Base-by-base conservation (phyloP, 2,329 filamentous ascomycete genomes). In the Cercospora sp. region DNA sequence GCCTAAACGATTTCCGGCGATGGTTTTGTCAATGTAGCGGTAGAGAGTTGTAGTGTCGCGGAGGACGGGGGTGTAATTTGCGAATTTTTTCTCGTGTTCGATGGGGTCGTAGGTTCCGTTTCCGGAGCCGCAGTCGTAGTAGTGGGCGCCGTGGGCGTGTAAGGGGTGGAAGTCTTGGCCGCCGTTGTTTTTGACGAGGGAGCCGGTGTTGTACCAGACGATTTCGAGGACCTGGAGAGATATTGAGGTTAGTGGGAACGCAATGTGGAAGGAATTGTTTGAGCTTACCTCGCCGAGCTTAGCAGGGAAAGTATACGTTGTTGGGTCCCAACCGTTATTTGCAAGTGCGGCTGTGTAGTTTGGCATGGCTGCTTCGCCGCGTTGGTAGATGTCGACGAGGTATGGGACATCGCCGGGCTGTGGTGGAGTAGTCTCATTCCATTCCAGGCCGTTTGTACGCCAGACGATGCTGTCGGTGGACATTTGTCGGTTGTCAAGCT, bases 11-110 rank as follows among this genome's bases (percentile, higher is more conserved):
- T 79, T 74, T 3, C 82, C 78, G 0, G 82, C 75, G 2, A 70
- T 70, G 0, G 81, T 83, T 26, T 80, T 80, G 3, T 77, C 70
- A 0, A 76, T 77, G 70, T 89, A 90, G 1, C 84, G 78, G 70
- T 88, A 87, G 3, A 90, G 78, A 70, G 87, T 83, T 1, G 86
- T 88, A 0, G 82, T 84, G 63, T 85, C 83, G 5, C 85, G 76
- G 32, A 73, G 70, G 3, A 82, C 79, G 0, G 83, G 83, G 5
- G 73, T 78, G 53, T 81, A 80, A 1, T 74, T 74, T 32, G 75
- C 65, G 34, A 85, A 73, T 63, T 74, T 80, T 59, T 71, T 71
- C 69, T 88, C 85, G 72, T 87, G 86, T 12, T 75, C 81, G 0
- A 73, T 76, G 4, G 84, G 74, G 65, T 88, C 79, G 74, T 87